Percentiles rank a stretch among this genome's conserved stretches.
These are phyloP conservation scores for Sporothrix variecibatus DNA, from an alignment of 2,329 filamentous ascomycete species.

Conservation along the genomic window DNA sequence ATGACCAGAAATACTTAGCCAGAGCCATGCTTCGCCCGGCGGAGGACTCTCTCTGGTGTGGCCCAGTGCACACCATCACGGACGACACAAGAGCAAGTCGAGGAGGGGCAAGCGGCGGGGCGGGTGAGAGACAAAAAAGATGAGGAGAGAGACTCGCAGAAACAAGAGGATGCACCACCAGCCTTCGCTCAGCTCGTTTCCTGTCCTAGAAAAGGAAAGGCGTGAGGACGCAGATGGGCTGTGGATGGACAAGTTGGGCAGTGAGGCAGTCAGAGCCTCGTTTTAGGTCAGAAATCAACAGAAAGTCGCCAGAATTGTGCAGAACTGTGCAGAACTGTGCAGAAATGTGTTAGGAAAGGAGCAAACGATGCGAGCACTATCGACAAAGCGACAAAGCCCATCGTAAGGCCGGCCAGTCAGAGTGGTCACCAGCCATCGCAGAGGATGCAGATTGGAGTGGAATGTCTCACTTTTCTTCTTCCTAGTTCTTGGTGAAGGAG, in stretches of 20 bases:
- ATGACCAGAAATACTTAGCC: neutral
- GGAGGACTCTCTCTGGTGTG: constrained; percentile 15
- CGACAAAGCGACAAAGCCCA: neutral
- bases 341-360: neutral
- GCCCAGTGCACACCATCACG: constrained; percentile 29
- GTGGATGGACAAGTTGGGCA: neutral
- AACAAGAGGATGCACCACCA: neutral
- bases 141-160: neutral
- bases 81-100: constrained; percentile 4
- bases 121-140: neutral
- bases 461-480: constrained; percentile 15
- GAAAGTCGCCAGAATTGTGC: neutral
- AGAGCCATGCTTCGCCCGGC: neutral
- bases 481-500: neutral
- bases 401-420: constrained; percentile 16
- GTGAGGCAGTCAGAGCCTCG: neutral
- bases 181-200: neutral
- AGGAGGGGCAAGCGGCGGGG: neutral
- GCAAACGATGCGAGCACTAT: neutral
- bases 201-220: constrained; percentile 1
- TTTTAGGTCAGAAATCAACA: neutral
- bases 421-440: constrained; percentile 22
- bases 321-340: neutral
- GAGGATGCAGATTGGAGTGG: constrained; percentile 5
- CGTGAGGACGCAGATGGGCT: neutral